Evolutionary conservation across 2,329 filamentous ascomycete genomes (phyloP), one percentile per base, ranked within the genome.

Genomic region (Exophiala sp.): DNA sequence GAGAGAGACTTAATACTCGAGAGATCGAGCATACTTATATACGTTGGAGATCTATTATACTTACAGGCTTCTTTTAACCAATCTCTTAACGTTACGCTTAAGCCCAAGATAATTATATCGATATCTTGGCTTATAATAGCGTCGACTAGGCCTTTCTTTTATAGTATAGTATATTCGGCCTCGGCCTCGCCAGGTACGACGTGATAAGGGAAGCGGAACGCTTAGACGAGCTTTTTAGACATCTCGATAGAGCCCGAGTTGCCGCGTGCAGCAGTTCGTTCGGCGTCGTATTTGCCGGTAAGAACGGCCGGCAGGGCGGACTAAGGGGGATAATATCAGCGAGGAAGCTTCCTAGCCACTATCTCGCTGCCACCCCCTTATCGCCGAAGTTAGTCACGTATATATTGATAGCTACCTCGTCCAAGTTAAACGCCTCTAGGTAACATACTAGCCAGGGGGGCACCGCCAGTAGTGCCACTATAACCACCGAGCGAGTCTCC

Each of bases 21-120:
- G 0, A 79, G 79, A 49, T 88, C 80, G 65, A 95, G 94, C 41
- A 94, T 72, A 37, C 84, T 87, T 46, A 97, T 84, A 63, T 97
- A 91, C 0, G 91, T 96, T 0, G 89, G 87, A 3, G 71, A 73
- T 54, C 85, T 86, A 59, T 75, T 79, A 0, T 75, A 71, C n/a
- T 73, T 76, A 38, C 73, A 76, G 10, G 75, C 76, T 63, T 94
- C 88, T 2, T 86, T 78, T 0, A 86, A 86, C 83, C 88, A 96
- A 61, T 88, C 91, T 43, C 88, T 79, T 34, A 96, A 70, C 0
- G 86, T 91, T 30, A 81, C 70, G 0, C 79, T 82, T 56, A 88
- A 93, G 1, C 93, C 93, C 70, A 97, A 97, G 91, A 97, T 97
- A 62, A 97, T 79, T 1, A 91, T 93, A 65, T 98, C 93, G 37